Percentiles rank a stretch among this genome's conserved stretches.
Conservation (phyloP, 768 basidiomycete species). For the Boletus sensibilis region DNA sequence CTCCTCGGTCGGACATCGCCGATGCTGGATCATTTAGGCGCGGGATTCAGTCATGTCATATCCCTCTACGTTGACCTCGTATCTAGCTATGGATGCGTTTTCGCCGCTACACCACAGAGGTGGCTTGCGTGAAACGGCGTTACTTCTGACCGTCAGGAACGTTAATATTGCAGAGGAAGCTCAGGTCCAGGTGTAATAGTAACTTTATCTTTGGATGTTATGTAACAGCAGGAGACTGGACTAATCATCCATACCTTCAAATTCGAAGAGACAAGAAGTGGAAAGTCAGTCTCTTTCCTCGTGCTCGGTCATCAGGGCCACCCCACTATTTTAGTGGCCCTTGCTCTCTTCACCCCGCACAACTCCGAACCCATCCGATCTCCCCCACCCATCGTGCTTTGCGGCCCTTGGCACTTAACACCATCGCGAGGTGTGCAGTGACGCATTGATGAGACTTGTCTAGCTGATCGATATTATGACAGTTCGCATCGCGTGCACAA, state of each 20-base stretch:
- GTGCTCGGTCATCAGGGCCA: slow-evolving; percentile 4
- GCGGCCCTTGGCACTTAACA: neutral
- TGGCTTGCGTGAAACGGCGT: neutral
- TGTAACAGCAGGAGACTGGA: slow-evolving; percentile 20
- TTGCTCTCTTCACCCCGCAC: neutral
- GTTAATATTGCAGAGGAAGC: slow-evolving; percentile 16
- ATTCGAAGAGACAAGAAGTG: slow-evolving; percentile 23
- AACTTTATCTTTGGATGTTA: slow-evolving; percentile 26
- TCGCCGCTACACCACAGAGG: neutral
- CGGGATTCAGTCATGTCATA: neutral
- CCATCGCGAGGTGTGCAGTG: slow-evolving; percentile 3
- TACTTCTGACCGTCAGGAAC: slow-evolving; percentile 11
- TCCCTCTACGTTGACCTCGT: neutral
- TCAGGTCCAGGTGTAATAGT: slow-evolving; percentile 18
- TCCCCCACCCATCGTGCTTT: neutral
- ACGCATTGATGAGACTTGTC: neutral
- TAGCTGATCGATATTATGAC: neutral
- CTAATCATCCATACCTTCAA: slow-evolving; percentile 6
- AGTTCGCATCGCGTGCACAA: neutral
- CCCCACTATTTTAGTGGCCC: slow-evolving; percentile 16
- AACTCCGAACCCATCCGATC: slow-evolving; percentile 2
- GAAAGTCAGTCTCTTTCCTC: slow-evolving; percentile 21
- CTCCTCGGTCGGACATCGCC: neutral
- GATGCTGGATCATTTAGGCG: neutral
- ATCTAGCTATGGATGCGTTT: neutral